Evolutionary conservation across 108 stramenopile genomes (phyloP), one percentile per base, ranked within the genome.

Genomic region (Cyclotella sp.): DNA sequence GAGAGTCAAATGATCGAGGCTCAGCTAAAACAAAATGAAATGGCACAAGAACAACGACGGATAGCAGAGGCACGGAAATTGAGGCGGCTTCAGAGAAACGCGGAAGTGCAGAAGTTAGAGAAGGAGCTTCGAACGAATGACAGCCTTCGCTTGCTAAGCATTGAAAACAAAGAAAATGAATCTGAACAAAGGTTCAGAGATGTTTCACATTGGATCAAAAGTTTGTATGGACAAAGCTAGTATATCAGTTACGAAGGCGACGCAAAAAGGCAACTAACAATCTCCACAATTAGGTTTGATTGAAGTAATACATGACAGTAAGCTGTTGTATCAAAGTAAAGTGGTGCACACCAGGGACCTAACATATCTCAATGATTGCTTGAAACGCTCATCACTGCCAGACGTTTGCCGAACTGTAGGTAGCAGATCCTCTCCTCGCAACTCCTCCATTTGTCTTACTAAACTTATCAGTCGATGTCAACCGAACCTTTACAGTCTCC

Each of bases 401-500:
- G 22, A 46, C 19, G 26, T 45, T 45, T 16, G 13, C 45, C 7
- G 63, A 64, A 46, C 63, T 64, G 22, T 18, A 51, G 3, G 63
- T 30, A 57, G 55, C n/a, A 30, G 30, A 16, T 46, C 63, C 45
- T 30, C 44, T 64, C 43, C 44, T 46, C 18, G 63, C 14, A 10
- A 10, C 19, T 1, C 18, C 63, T 1, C 44, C 44, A 27, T 26
- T 64, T 15, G 44, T 30, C 0, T 45, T 45, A 42, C 45, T 22
- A 30, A 69, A 70, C 47, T 77, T 69, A 14, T 59, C 68, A 44
- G 41, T 77, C 9, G 68, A 40, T 26, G 41, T 70, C 61, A 77
- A 52, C 40, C 60, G 61, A 14, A 77, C 76, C 47, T 55, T 30
- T 12, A 77, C 60, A n/a, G 19, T 69, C 42, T 69, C 68, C 34